A percentile compares a stretch with the other conserved stretches of the same genome.
These are phyloP conservation scores for Mycena capillaripes DNA, from an alignment of 768 basidiomycete species.

Conservation along the genomic window DNA sequence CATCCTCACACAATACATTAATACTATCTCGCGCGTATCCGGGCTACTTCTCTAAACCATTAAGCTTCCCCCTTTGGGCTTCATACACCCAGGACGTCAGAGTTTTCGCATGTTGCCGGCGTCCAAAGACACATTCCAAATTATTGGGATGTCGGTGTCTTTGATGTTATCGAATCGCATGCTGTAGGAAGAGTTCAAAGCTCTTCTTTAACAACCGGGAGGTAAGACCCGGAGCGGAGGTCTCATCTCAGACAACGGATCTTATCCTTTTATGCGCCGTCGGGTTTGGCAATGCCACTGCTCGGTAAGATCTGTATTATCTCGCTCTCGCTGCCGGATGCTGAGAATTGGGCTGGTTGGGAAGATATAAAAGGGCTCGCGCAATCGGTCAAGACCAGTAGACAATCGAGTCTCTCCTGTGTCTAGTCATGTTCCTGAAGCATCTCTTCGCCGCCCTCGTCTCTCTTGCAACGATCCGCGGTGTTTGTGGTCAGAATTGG, in stretches of 20 bases:
- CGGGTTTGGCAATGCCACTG: neutral
- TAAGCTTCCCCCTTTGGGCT: neutral
- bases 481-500: slow-evolving; percentile 4
- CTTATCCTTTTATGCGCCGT: neutral
- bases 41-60: neutral
- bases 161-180: neutral
- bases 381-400: neutral
- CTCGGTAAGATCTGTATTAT: neutral
- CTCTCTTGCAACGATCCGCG: neutral
- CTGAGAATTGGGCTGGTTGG: neutral
- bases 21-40: neutral
- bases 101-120: too few species aligned
- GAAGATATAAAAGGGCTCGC: neutral
- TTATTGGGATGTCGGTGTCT: neutral
- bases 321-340: neutral
- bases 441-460: slow-evolving; percentile 9
- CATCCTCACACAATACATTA: neutral
- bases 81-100: too few species aligned
- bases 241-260: neutral
- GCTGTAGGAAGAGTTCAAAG: neutral
- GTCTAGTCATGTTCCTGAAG: neutral
- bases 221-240: neutral
- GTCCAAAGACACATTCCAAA: too few species aligned
- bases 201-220: neutral
- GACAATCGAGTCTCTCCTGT: neutral